A percentile compares a stretch with the other conserved stretches of the same genome.
These are phyloP conservation scores for Tympanopsis confertula DNA, from an alignment of 2,329 filamentous ascomycete species.

Conservation along the genomic window DNA sequence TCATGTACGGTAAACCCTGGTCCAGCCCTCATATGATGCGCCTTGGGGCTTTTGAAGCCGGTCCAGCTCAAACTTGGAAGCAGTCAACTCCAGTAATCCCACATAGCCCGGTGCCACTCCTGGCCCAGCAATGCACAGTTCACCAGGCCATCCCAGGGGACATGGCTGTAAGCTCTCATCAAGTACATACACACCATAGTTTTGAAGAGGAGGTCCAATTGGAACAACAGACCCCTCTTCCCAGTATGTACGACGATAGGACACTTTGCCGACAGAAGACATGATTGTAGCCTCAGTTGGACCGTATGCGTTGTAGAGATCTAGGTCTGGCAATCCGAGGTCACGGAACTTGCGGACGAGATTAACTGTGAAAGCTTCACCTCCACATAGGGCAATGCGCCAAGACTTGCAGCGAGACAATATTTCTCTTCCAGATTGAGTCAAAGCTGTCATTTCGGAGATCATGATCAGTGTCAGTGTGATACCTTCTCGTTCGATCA, in stretches of 20 bases:
- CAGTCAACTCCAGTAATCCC: conserved; percentile 8
- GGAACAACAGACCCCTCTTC: not conserved
- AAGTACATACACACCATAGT: conserved; percentile 4
- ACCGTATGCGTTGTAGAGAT: conserved; percentile 13
- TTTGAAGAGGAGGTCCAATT: conserved; percentile 2
- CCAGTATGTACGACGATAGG: not conserved
- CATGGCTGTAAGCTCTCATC: conserved; percentile 1
- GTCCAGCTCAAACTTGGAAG: conserved; percentile 10
- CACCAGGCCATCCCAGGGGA: conserved; percentile 7
- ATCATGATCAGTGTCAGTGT: conserved; percentile 25
- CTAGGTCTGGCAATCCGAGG: conserved; percentile 3
- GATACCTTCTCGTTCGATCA: conserved; percentile 21
- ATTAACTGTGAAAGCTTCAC: conserved; percentile 13
- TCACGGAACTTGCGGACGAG: conserved; percentile 3
- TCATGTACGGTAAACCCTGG: conserved; percentile 22
- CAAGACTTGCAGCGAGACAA: conserved; percentile 11
- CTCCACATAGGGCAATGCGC: conserved; percentile 16
- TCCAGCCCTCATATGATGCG: conserved; percentile 8
- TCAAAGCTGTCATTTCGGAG: conserved; percentile 21
- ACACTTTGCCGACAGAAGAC: conserved; percentile 1
- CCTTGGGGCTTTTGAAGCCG: conserved; percentile 8
- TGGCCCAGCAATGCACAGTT: conserved; percentile 18
- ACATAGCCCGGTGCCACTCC: conserved; percentile 21
- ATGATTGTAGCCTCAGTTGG: conserved; percentile 10
- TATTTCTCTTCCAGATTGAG: conserved; percentile 6